Base-by-base conservation (phyloP, 1,284 basidiomycete species). In the Malassezia psittaci region DNA sequence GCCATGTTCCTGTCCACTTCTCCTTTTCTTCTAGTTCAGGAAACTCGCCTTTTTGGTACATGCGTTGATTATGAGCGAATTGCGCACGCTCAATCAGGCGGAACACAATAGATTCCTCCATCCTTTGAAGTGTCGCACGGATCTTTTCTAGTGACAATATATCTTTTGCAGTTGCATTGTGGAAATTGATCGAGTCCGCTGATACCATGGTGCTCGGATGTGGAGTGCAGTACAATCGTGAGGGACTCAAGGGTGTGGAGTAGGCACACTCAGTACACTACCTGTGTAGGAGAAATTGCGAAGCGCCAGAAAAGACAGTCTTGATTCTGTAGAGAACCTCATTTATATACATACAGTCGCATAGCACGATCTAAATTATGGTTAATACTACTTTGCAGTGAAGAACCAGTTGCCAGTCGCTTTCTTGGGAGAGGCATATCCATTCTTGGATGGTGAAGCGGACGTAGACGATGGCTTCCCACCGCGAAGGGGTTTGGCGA, bases 91-190 rank as follows among this genome's bases (percentile, higher is more conserved):
- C 94, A 68, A 99, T 98, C 24, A 74, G 64, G 29, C 69, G 65
- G 91, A 98, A 98, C 74, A 96, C 94, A 78, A 99, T 98, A 18
- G 93, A 98, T 66, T 99, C 94, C 74, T 99, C 94, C 18, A 98
- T 83, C 16, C 94, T 82, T 63, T 82, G 84, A 15, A 99, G 80
- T 51, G 90, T 86, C 16, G 83, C 83, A 56, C 94, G 81, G 67
- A 99, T 96, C 54, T 83, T 81, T 53, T 89, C 85, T 24, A 94
- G 79, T 21, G 84, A 86, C 21, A 96, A 81, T 9, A 90, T 67
- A 19, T 67, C 59, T n/a, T 57, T 53, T 11, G 57, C 48, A 12
- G 51, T 58, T 8, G 63, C 63, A 48, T 59, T 61, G 52, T 65
- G 66, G 49, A 68, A 57, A 50, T 66, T 65, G 57, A 66, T 63